These are phyloP conservation scores for Biscutella auriculata DNA, from an alignment of 441 rosid genomes.

Conservation along the genomic window DNA sequence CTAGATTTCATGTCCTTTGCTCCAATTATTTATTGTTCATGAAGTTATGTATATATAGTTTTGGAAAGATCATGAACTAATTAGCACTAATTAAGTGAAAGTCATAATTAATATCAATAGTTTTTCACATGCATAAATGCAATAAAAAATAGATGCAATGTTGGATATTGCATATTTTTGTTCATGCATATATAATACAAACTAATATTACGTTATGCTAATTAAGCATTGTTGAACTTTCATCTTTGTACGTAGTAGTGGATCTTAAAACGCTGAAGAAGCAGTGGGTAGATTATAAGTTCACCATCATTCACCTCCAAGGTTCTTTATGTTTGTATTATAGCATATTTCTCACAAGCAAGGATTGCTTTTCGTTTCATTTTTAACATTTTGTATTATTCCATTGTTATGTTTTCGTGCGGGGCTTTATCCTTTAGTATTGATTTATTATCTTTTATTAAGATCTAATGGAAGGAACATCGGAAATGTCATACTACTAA, in stretches of 20 bases:
- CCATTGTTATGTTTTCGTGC: not conserved
- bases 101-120: not conserved
- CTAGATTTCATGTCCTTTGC: not conserved
- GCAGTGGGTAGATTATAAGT: conserved; percentile 3
- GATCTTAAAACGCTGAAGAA: too few species aligned
- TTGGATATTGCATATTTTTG: not conserved
- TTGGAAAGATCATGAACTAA: too few species aligned
- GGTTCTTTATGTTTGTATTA: not conserved
- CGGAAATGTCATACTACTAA: not conserved
- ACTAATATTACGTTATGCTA: not conserved
- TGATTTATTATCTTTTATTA: too few species aligned
- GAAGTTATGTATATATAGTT: not conserved
- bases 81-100: not conserved
- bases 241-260: too few species aligned
- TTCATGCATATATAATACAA: not conserved
- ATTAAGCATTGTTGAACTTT: not conserved
- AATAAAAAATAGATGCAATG: not conserved
- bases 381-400: not conserved
- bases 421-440: not conserved
- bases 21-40: not conserved
- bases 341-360: not conserved
- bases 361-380: not conserved
- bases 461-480: not conserved
- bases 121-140: not conserved
- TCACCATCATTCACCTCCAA: not conserved